These are phyloP conservation scores for Paramyrothecium roridum DNA, from an alignment of 2,329 filamentous ascomycete genomes.

Conservation along the genomic window DNA sequence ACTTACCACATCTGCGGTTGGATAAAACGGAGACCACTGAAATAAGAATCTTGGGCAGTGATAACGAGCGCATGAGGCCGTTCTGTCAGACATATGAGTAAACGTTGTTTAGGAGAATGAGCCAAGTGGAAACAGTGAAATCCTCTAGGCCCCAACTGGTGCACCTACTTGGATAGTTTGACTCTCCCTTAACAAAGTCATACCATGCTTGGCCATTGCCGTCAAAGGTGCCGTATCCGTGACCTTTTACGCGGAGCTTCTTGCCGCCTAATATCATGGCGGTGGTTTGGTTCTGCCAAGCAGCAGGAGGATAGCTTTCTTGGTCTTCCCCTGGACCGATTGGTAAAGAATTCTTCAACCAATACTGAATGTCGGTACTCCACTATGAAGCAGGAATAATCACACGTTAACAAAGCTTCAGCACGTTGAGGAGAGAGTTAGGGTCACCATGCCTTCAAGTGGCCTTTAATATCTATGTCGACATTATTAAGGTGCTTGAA, in stretches of 20 bases:
- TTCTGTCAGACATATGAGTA: background rate
- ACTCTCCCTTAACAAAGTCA: background rate
- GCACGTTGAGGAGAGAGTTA: background rate
- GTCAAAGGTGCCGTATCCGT: background rate
- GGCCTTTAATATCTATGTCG: slow-evolving; percentile 37
- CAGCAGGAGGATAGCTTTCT: background rate
- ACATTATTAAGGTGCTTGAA: slow-evolving; percentile 18
- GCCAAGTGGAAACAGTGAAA: background rate
- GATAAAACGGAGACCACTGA: background rate
- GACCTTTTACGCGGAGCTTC: background rate
- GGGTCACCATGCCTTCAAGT: slow-evolving; percentile 7
- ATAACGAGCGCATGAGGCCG: background rate
- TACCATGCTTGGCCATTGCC: background rate
- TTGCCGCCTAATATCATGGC: background rate
- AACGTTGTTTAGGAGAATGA: background rate
- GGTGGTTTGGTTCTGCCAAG: background rate
- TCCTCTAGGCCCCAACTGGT: background rate
- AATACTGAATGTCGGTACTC: background rate
- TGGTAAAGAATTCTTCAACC: background rate
- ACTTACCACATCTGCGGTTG: slow-evolving; percentile 13
- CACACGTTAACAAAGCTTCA: too few species aligned
- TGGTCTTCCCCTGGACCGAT: background rate
- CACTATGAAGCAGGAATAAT: too few species aligned
- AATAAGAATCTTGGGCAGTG: background rate
- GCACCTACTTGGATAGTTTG: background rate